Base-by-base conservation (phyloP, 495 filamentous ascomycete genomes). In the Aspergillus kassunensis region DNA sequence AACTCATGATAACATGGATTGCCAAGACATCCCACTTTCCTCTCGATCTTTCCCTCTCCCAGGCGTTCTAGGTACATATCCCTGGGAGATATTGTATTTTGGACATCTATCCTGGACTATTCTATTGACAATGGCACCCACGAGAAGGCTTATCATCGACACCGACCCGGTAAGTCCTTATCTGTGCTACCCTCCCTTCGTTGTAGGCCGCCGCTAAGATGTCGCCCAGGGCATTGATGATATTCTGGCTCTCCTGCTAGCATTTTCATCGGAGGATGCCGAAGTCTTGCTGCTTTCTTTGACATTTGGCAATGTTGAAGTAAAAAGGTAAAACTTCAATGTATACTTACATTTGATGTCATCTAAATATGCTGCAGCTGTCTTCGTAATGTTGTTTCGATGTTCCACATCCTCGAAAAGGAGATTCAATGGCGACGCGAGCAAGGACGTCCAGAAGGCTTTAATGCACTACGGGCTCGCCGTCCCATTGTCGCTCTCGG, bases 331-430 rank as follows among this genome's bases (percentile, higher is more conserved):
- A 46, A n/a, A 25, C 9, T 21, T 23, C 12, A 6, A 15, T 34
- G 4, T 4, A 12, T 2, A 20, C 11, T 19, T 8, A 19, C 30
- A 5, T 4, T 6, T 2, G 13, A 33, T 33, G 6, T n/a, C n/a
- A n/a, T 21, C 25, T 30, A 31, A 37, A 4, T 13, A 4, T 24
- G 10, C 37, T 16, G 2, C 34, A 92, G 88, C 65, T 96, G 90
- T 64, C 78, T 96, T 35, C 84, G 87, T 15, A 99, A 99, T 74
- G 84, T 88, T 41, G 80, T 97, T 47, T 87, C 90, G 20, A 78
- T 97, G 67, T 97, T 97, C 72, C 87, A 97, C 60, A 85, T 92
- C 56, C 80, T 99, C 56, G 90, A 96, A 55, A 86, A 87, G 51
- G 93, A 99, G 69, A 82, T 87, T 60, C 74, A 80, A 60, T 99